Evolutionary conservation across 306 rosid genomes (phyloP), one percentile per base, ranked within the genome.

Genomic region (Mucuna pruriens): DNA sequence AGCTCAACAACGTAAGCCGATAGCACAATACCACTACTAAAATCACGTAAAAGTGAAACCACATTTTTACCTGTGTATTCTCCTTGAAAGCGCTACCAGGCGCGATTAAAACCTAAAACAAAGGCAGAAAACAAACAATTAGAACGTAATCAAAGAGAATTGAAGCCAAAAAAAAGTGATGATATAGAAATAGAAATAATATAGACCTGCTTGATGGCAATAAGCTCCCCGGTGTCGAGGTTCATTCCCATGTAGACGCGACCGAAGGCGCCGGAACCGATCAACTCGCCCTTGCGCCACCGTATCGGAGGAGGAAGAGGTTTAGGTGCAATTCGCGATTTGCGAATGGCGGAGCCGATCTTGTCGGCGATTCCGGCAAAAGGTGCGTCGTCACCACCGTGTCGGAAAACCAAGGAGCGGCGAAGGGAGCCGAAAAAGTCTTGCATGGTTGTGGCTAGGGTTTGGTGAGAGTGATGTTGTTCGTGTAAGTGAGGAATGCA

Each of bases 161-260:
- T 23, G 3, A 58, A 52, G 57, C 13, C 9, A 22, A 54, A 7
- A 54, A 31, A 4, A 15, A 6, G 6, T 5, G 31, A 57, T 34
- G 45, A 22, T 79, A 46, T 46, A 2, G 67, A 61, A 83, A 52
- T 45, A 33, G 74, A 91, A 83, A 52, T 64, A 16, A 42, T 80
- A 52, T 58, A 23, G 68, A 91, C 98, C 93, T 92, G 97, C 80
- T 95, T 95, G 26, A 95, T 88, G 0, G 98, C 98, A 61, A 95
- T 84, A 34, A 95, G 97, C 94, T 95, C 98, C 9, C 98, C 98
- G 13, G 95, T 91, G 77, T 95, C 97, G 13, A 95, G 94, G 77
- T 95, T 92, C 98, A 95, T 92, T 11, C 98, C 97, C 97, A 95
- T 92, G 75, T 92, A 95, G 15, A 91, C 98, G 7, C 90, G 86